Evolutionary conservation across 108 stramenopile species (phyloP).

Genomic region (Licmophora abbreviata): DNA sequence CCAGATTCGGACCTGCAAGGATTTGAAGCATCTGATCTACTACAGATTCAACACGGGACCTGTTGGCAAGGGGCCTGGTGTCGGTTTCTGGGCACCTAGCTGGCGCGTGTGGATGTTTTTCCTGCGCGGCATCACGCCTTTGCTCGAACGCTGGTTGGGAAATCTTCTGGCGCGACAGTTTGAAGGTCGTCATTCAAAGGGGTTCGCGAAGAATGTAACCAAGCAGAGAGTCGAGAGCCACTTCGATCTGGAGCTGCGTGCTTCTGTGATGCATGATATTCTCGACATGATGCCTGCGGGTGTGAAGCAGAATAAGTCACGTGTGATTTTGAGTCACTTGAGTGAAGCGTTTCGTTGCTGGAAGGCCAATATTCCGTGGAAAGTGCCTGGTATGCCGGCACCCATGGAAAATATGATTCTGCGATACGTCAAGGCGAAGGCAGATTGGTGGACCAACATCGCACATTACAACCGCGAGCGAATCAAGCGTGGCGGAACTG

Average conservation of each 20-base stretch:
- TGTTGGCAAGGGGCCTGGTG: slow-evolving; percentile 98
- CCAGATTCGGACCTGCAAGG: slow-evolving; percentile 98
- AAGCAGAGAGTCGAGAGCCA: slow-evolving; percentile 99
- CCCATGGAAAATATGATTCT: slow-evolving; percentile 99
- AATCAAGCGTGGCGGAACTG: slow-evolving; percentile 98
- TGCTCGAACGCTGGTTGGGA: slow-evolving; percentile 97
- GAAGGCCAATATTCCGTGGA: slow-evolving; percentile 99
- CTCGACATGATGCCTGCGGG: slow-evolving; percentile 99
- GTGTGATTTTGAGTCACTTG: slow-evolving; percentile 95
- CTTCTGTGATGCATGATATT: slow-evolving; percentile 99
- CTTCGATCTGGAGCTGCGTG: slow-evolving; percentile 98
- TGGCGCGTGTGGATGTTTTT: slow-evolving; percentile 99
- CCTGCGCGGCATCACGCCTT: slow-evolving; percentile 93
- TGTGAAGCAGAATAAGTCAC: slow-evolving; percentile 96
- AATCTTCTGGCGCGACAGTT: slow-evolving; percentile 98
- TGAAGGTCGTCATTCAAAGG: slow-evolving; percentile 95
- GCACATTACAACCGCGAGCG: slow-evolving; percentile 99
- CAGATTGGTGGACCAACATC: slow-evolving; percentile 99
- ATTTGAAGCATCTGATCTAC: slow-evolving; percentile 99
- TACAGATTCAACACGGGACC: slow-evolving; percentile 99
- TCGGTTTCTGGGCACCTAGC: slow-evolving; percentile 98
- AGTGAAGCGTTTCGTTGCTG: slow-evolving; percentile 98
- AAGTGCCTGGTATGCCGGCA: slow-evolving; percentile 99
- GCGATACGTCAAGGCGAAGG: slow-evolving; percentile 99
- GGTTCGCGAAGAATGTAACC: slow-evolving; percentile 96